Evolutionary conservation across 768 basidiomycete genomes (phyloP).

Genomic region (Sistotremastrum niveocremeum): DNA sequence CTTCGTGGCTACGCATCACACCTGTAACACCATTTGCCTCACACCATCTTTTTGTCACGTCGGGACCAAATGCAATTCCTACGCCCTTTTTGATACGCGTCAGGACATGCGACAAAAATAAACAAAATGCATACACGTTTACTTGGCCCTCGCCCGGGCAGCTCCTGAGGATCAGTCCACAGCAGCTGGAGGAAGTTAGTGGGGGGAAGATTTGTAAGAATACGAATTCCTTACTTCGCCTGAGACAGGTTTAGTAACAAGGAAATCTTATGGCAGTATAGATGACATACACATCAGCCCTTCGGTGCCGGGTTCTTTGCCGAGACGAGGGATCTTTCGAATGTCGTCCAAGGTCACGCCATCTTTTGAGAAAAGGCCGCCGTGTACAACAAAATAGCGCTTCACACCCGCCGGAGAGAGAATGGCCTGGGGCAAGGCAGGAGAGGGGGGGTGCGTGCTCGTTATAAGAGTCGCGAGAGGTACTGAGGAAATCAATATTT

Average conservation of each 20-base stretch:
- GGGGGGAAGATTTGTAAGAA: constrained; percentile 3
- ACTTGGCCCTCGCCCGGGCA: constrained; percentile 83
- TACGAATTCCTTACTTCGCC: constrained; percentile 41
- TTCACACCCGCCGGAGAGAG: constrained; percentile 72
- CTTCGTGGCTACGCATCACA: constrained; percentile 92
- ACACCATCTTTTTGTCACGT: constrained; percentile 86
- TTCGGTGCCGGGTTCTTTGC: constrained; percentile 84
- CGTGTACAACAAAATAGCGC: constrained; percentile 91
- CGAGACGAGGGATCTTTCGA: constrained; percentile 74
- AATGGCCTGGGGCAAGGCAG: constrained; percentile 37
- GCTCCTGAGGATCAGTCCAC: constrained; percentile 93
- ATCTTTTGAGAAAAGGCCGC: constrained; percentile 92
- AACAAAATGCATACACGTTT: constrained; percentile 58
- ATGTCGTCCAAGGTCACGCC: constrained; percentile 91
- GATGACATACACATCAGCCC: constrained; percentile 79
- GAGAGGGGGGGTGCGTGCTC: constrained; percentile 44
- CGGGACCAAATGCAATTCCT: constrained; percentile 91
- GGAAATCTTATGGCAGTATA: not conserved
- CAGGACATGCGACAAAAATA: not conserved
- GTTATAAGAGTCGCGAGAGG: constrained; percentile 80
- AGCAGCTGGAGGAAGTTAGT: constrained; percentile 40
- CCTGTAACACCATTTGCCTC: constrained; percentile 74
- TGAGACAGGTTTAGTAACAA: constrained; percentile 14
- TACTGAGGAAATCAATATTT: constrained; percentile 31
- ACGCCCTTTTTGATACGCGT: constrained; percentile 50